Evolutionary conservation across 2,329 filamentous ascomycete genomes (phyloP).

Genomic region (Sporothrix dimorphospora): DNA sequence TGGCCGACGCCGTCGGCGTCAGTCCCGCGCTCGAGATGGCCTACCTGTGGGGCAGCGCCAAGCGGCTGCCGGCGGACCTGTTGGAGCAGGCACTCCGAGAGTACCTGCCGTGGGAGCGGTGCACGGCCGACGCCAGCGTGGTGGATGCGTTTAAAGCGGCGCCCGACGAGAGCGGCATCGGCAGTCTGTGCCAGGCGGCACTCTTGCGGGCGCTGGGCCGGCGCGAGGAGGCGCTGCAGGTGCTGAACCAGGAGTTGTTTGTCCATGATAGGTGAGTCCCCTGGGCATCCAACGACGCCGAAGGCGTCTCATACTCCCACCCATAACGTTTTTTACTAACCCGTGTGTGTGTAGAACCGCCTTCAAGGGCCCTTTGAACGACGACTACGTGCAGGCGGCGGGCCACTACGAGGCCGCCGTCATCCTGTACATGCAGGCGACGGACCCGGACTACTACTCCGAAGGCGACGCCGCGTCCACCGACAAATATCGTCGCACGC

Average conservation of each 20-base stretch:
- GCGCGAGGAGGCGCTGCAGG: conserved; percentile 64
- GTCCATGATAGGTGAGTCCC: conserved; percentile 56
- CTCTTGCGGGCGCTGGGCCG: conserved; percentile 66
- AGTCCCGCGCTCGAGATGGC: conserved; percentile 88
- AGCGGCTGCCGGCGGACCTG: conserved; percentile 71
- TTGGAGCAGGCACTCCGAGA: conserved; percentile 62
- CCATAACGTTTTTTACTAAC: neutral
- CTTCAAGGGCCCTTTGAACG: conserved; percentile 64
- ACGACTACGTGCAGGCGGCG: conserved; percentile 72
- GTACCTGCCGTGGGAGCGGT: conserved; percentile 68
- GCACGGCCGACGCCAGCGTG: conserved; percentile 51
- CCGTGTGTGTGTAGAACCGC: conserved; percentile 33
- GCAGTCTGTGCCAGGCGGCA: conserved; percentile 67
- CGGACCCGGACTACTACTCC: conserved; percentile 43
- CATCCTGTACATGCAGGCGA: conserved; percentile 73
- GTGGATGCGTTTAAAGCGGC: conserved; percentile 54
- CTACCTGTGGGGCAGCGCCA: conserved; percentile 89
- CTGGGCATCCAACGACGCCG: neutral
- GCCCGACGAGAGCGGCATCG: conserved; percentile 65
- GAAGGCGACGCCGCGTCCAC: conserved; percentile 33
- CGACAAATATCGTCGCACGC: conserved; percentile 48
- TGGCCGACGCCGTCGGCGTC: conserved; percentile 80
- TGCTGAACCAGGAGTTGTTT: conserved; percentile 69
- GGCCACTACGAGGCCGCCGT: conserved; percentile 87
- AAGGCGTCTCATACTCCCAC: neutral